Percentiles rank a stretch among this genome's conserved stretches.
phyloP scores from a whole-genome alignment of 768 basidiomycete species.

The Phaeolepiota aurea region DNA sequence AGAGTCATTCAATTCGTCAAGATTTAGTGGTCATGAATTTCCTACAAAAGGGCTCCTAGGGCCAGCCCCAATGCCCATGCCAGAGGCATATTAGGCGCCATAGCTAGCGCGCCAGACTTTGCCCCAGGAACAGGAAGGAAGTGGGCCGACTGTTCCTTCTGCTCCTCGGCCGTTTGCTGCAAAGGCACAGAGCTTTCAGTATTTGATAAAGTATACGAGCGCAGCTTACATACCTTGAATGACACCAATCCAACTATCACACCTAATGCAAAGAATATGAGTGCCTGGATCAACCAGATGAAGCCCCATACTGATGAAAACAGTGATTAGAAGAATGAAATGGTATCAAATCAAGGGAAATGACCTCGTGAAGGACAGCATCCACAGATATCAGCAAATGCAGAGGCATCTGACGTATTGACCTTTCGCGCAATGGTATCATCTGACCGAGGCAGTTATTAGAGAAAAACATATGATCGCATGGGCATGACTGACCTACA shows the following conservation, averaged over 20 bases:
- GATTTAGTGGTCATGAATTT: too few species aligned
- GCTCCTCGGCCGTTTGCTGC: conserved; percentile 12
- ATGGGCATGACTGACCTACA: conserved; percentile 39
- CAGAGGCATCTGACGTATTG: conserved; percentile 81
- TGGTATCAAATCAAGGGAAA: conserved; percentile 4
- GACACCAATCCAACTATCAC: conserved; percentile 70
- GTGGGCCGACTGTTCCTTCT: conserved; percentile 24
- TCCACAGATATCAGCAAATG: conserved; percentile 78
- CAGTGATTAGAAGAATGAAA: conserved; percentile 3
- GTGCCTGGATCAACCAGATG: conserved; percentile 74
- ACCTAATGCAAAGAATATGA: conserved; percentile 67
- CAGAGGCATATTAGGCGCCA: conserved; percentile 16
- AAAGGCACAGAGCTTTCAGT: neutral
- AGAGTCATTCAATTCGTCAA: too few species aligned
- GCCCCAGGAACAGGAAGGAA: conserved; percentile 58
- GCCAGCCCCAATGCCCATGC: conserved; percentile 11
- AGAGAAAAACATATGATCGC: neutral
- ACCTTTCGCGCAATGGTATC: conserved; percentile 80
- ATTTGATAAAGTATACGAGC: conserved; percentile 2
- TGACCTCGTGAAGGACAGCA: conserved; percentile 78
- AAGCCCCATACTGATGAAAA: conserved; percentile 69
- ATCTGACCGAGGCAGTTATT: conserved; percentile 29
- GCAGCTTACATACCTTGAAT: conserved; percentile 80
- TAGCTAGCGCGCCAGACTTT: conserved; percentile 20
- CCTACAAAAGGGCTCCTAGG: too few species aligned